phyloP scores from a whole-genome alignment of 2,329 filamentous ascomycete genomes.

The Arthrobotrys pseudoclavata region DNA sequence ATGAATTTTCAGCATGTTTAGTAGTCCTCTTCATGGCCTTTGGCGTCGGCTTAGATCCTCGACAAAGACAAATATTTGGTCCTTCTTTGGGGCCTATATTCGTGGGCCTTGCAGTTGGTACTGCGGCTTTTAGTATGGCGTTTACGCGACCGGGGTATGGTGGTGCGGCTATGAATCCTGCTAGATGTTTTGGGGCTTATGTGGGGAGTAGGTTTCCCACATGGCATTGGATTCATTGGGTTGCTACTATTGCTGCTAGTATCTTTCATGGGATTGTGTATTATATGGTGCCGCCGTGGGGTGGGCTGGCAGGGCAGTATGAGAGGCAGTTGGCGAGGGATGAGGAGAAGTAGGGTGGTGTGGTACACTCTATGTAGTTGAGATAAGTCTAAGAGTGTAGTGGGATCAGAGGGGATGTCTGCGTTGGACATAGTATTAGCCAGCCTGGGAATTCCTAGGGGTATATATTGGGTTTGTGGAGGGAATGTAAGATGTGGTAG shows the following conservation, averaged over 20 bases:
- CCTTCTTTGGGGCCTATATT: slow-evolving; percentile 70
- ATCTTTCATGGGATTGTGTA: slow-evolving; percentile 65
- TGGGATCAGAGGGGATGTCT: too few species aligned
- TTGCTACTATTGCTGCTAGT: slow-evolving; percentile 64
- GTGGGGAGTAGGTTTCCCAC: slow-evolving; percentile 66
- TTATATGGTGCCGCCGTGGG: slow-evolving; percentile 62
- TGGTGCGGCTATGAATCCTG: slow-evolving; percentile 68
- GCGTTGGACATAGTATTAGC: too few species aligned
- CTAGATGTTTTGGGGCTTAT: slow-evolving; percentile 68
- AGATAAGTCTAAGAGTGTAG: too few species aligned
- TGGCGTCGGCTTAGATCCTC: slow-evolving; percentile 71
- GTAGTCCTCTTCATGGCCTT: slow-evolving; percentile 70
- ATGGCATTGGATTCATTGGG: slow-evolving; percentile 67
- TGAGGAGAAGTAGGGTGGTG: slow-evolving; percentile 14
- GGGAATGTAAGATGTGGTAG: too few species aligned
- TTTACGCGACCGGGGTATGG: slow-evolving; percentile 67
- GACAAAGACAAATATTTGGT: slow-evolving; percentile 70
- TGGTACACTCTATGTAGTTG: background rate
- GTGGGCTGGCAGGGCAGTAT: slow-evolving; percentile 26
- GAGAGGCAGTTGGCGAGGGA: slow-evolving; percentile 17
- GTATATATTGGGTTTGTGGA: too few species aligned
- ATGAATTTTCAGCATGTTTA: slow-evolving; percentile 69
- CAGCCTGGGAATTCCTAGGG: too few species aligned
- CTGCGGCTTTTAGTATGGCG: slow-evolving; percentile 66
- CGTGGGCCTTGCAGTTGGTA: slow-evolving; percentile 67